Evolutionary conservation across 257 asterid genomes (phyloP).

Genomic region (Misopates orontium): DNA sequence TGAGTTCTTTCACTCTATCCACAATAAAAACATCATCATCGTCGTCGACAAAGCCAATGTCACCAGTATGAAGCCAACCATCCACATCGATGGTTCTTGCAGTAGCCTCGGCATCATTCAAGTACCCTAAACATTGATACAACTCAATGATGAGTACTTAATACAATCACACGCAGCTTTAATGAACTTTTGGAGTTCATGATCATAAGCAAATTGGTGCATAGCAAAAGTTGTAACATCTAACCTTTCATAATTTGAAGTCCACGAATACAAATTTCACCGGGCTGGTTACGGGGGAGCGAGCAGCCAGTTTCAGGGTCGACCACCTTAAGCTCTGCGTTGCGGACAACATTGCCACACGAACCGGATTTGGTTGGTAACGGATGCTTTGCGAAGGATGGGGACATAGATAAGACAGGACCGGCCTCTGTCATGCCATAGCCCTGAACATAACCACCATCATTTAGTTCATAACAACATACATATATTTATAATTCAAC

Average conservation of each 20-base stretch:
- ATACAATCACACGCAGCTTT: too few relatives aligned
- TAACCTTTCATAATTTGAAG: constrained; percentile 87
- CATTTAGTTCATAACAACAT: neutral
- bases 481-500: too few relatives aligned
- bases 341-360: constrained; percentile 86
- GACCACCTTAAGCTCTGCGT: constrained; percentile 82
- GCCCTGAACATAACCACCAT: constrained; percentile 43
- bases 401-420: constrained; percentile 78
- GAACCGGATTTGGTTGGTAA: constrained; percentile 76
- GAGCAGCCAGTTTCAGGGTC: constrained; percentile 80
- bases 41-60: constrained; percentile 60
- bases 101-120: constrained; percentile 77
- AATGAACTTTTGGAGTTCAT: too few relatives aligned
- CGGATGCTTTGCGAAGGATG: constrained; percentile 67
- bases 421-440: constrained; percentile 98
- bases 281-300: constrained; percentile 69
- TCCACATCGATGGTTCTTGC: constrained; percentile 81
- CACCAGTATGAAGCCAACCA: constrained; percentile 96
- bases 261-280: constrained; percentile 89
- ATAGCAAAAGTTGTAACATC: too few relatives aligned
- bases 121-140: constrained; percentile 53
- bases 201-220: too few relatives aligned
- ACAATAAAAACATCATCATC: constrained; percentile 67
- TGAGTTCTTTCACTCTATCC: constrained; percentile 81
- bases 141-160: too few relatives aligned